phyloP scores from a whole-genome alignment of 2,329 filamentous ascomycete species.

The Cryphonectria radicalis region DNA sequence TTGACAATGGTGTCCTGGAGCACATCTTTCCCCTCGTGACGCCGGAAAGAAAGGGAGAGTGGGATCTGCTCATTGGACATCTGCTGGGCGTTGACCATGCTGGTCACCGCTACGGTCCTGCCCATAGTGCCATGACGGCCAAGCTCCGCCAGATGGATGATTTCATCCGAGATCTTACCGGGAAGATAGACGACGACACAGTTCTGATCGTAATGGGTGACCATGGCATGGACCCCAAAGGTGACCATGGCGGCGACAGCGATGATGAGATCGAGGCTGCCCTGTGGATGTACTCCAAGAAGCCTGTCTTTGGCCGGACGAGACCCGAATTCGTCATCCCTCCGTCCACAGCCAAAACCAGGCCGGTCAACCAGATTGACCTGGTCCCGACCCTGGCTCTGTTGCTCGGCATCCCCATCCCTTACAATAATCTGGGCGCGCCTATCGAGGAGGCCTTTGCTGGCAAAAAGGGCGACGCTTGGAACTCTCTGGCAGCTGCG shows the following conservation, averaged over 20 bases:
- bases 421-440: constrained; percentile 91
- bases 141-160: constrained; percentile 92
- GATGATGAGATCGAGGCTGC: constrained; percentile 95
- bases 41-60: constrained; percentile 66
- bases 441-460: constrained; percentile 95
- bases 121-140: constrained; percentile 87
- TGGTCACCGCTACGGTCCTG: constrained; percentile 91
- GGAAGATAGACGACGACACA: constrained; percentile 79
- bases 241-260: constrained; percentile 97
- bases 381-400: constrained; percentile 90
- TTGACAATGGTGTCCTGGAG: constrained; percentile 92
- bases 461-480: constrained; percentile 69
- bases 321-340: constrained; percentile 61
- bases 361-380: constrained; percentile 85
- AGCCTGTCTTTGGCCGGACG: constrained; percentile 79
- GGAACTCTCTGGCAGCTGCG: constrained; percentile 76
- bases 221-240: constrained; percentile 97
- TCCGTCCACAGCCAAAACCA: constrained; percentile 74
- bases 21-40: constrained; percentile 85
- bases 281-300: constrained; percentile 98
- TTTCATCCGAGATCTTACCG: constrained; percentile 74
- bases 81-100: constrained; percentile 96
- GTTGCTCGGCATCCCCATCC: constrained; percentile 87
- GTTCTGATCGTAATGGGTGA: constrained; percentile 97
- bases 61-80: constrained; percentile 96